Evolutionary conservation across 805 yeast genomes (phyloP), one percentile per base, ranked within the genome.

Genomic region (Cyberlindnera japonica): DNA sequence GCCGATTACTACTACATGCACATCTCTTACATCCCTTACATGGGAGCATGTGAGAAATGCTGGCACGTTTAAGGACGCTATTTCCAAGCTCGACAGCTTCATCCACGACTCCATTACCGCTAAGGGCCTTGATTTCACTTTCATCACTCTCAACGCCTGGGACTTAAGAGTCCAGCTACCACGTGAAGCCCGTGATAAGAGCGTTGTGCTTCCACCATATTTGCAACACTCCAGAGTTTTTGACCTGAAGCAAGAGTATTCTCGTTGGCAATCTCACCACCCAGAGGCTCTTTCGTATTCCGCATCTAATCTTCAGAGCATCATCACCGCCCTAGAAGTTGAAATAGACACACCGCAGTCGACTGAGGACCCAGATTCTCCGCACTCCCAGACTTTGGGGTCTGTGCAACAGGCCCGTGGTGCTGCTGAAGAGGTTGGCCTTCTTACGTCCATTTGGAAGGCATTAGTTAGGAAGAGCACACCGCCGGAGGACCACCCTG

Each of bases 131-230:
- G 80, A 79, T 28, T 81, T 85, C 57, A 68, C 79, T 3, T 76
- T 88, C 50, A 80, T 88, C 35, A 72, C 88, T 1, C 67, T 77
- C 45, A 77, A 79, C 54, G 70, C 82, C 10, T 79, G 83, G 81
- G 81, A 81, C 53, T 65, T 89, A 35, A 72, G 89, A 44, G 90
- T 90, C 35, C 83, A 81, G 54, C 64, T 90, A 25, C 83, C 84
- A 11, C 72, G 95, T 35, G 95, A 88, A 58, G 86, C 95, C 7
- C 69, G 87, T 29, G 95, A 86, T 56, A 78, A 83, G 57, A 73
- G 77, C 10, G 79, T 83, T 42, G 73, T 70, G 5, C 69, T 89
- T 41, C 96, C 96, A 0, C 69, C 75, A 5, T 86, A 82, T 57
- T 63, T 90, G 43, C 86, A 81, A 58, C 81, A 81, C 49, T 84